phyloP scores from a whole-genome alignment of 192 early-diverging fungal genomes.

The Umbelopsis isabellina region DNA sequence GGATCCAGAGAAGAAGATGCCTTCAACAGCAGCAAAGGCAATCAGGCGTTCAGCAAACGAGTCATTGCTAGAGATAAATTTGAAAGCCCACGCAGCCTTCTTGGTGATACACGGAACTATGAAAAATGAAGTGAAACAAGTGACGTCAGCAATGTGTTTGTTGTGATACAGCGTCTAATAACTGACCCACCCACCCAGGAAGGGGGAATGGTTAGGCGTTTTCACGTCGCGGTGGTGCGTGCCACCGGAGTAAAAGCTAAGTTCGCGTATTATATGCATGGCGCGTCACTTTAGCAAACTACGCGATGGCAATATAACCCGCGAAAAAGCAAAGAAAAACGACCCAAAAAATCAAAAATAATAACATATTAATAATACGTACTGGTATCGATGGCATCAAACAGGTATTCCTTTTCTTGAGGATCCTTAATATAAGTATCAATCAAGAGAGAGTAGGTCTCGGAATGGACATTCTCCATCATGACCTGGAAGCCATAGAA shows the following conservation, averaged over 20 bases:
- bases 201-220: not conserved
- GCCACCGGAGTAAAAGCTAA: no score
- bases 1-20: constrained; percentile 97
- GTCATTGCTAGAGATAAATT: constrained; percentile 83
- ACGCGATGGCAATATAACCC: no score
- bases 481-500: constrained; percentile 99
- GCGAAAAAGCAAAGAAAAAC: constrained; percentile 15
- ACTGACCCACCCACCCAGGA: not conserved
- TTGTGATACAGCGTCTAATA: not conserved
- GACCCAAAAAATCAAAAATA: not conserved
- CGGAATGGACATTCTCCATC: constrained; percentile 97
- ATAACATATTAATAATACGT: constrained; percentile 25
- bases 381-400: constrained; percentile 93
- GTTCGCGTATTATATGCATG: no score
- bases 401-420: constrained; percentile 78
- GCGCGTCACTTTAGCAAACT: no score
- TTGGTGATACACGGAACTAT: constrained; percentile 91
- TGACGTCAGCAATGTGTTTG: constrained; percentile 7
- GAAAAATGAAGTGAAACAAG: not conserved
- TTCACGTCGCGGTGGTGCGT: not conserved
- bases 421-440: constrained; percentile 95
- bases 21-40: constrained; percentile 97
- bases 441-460: constrained; percentile 94
- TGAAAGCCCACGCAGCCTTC: constrained; percentile 97
- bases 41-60: constrained; percentile 92